These are phyloP conservation scores for Hibiscus mutabilis DNA, from an alignment of 345 rosid species.

Conservation along the genomic window DNA sequence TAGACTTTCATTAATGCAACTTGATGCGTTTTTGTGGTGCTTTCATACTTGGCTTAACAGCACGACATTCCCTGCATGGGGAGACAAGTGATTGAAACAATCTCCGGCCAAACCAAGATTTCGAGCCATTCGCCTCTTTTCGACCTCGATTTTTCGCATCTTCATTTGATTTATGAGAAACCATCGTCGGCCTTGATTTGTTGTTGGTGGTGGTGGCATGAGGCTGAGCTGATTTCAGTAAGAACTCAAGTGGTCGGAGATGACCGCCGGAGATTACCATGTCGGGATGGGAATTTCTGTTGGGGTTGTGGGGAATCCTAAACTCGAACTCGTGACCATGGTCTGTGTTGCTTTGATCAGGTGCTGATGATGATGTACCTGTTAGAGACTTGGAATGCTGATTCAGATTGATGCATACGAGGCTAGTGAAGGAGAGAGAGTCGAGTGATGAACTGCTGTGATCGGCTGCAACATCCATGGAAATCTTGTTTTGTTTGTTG, in stretches of 20 bases:
- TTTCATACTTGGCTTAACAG: conserved; percentile 20
- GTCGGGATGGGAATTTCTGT: conserved; percentile 1
- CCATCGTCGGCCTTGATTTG: not conserved
- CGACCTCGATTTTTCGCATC: conserved; percentile 20
- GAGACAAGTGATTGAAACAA: conserved; percentile 27
- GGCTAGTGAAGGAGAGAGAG: conserved; percentile 38
- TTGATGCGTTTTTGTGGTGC: conserved; percentile 7
- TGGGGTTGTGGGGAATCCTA: not conserved
- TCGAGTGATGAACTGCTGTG: conserved; percentile 5
- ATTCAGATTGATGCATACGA: conserved; percentile 29
- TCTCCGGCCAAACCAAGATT: conserved; percentile 23
- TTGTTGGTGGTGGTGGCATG: conserved; percentile 5
- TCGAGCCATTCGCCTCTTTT: conserved; percentile 9
- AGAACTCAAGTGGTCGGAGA: conserved; percentile 15
- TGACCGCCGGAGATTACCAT: conserved; percentile 10
- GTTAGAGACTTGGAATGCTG: conserved; percentile 17
- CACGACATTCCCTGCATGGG: conserved; percentile 41
- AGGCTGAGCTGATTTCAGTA: conserved; percentile 12
- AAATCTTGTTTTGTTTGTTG: conserved; percentile 16
- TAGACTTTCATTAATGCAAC: not conserved
- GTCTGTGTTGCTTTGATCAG: not conserved
- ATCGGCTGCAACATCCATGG: conserved; percentile 26
- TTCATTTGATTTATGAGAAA: conserved; percentile 8
- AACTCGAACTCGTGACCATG: conserved; percentile 25
- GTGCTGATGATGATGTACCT: not conserved